Base-by-base conservation (phyloP, 352 stramenopile species). In the Phytopythium helicoides region DNA sequence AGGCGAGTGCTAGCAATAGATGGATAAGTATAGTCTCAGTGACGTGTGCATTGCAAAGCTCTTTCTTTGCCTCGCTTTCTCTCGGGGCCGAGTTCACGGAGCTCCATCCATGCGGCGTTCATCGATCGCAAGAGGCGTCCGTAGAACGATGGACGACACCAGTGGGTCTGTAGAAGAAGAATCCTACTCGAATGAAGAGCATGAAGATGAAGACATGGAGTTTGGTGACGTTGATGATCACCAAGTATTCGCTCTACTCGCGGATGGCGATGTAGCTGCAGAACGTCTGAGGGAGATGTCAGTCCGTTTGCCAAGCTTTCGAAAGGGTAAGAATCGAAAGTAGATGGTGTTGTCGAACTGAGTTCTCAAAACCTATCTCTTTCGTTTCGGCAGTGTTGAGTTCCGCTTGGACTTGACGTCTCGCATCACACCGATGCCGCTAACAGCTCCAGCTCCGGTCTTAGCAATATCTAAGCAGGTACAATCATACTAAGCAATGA, bases 181-280 rank as follows among this genome's bases (percentile, higher is more conserved):
- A 39, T 25, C 25, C 16, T n/a, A 16, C 16, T 26, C 19, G 11
- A 23, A n/a, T 1, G 28, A 31, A 10, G 31, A 40, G 11, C 26
- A 18, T 12, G 45, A 26, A 21, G 45, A 51, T 19, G 45, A 6
- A n/a, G 76, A 88, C 18, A 66, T 82, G 25, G 85, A 76, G 19
- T 88, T 86, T 46, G 72, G 86, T 49, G 74, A 88, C 41, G 22
- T 82, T 9, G 72, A 88, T 48, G 66, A 88, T 25, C 61, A 70
- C 7, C 71, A 86, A 21, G 64, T 86, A 11, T 76, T 88, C 31
- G 64, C 71, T 16, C 80, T 69, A 34, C 62, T 88, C 6, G 76
- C 76, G 23, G 73, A 87, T 37, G 68, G 62, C 11, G 68, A 76
- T 10, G 63, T 73, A 10, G 39, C 14, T 54, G 18, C 47, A 33